These are phyloP conservation scores for Drosera spatulata DNA, from an alignment of 179 eudicot genomes.

Conservation along the genomic window DNA sequence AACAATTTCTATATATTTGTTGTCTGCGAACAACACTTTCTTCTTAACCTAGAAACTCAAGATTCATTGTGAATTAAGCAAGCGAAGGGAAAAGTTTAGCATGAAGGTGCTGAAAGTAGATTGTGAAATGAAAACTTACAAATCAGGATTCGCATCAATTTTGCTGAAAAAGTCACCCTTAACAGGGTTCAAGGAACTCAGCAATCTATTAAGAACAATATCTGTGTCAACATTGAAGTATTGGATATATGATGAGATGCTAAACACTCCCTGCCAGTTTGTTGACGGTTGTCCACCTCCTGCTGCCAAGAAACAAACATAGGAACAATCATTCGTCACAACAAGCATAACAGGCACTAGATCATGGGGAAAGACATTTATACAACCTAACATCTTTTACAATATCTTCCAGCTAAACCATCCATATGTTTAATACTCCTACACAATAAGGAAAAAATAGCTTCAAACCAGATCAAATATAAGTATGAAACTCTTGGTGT, in stretches of 20 bases:
- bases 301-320: conserved; percentile 10
- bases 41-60: too few species aligned
- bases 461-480: too few species aligned
- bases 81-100: neutral
- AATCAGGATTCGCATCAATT: conserved; percentile 90
- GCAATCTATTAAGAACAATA: conserved; percentile 60
- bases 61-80: too few species aligned
- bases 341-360: too few species aligned
- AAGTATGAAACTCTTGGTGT: too few species aligned
- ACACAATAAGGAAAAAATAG: too few species aligned
- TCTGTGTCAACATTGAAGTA: conserved; percentile 95
- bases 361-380: too few species aligned
- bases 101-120: neutral
- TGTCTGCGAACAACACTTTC: too few species aligned
- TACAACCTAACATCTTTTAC: too few species aligned
- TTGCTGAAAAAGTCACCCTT: conserved; percentile 87
- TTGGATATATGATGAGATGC: conserved; percentile 74
- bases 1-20: too few species aligned
- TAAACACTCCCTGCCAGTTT: conserved; percentile 81
- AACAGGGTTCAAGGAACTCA: conserved; percentile 65
- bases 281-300: conserved; percentile 52
- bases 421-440: too few species aligned
- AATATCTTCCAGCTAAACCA: too few species aligned
- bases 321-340: neutral
- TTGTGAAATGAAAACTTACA: conserved; percentile 43